phyloP scores from a whole-genome alignment of 108 stramenopile genomes.

The Fistulifera pelliculosa region DNA sequence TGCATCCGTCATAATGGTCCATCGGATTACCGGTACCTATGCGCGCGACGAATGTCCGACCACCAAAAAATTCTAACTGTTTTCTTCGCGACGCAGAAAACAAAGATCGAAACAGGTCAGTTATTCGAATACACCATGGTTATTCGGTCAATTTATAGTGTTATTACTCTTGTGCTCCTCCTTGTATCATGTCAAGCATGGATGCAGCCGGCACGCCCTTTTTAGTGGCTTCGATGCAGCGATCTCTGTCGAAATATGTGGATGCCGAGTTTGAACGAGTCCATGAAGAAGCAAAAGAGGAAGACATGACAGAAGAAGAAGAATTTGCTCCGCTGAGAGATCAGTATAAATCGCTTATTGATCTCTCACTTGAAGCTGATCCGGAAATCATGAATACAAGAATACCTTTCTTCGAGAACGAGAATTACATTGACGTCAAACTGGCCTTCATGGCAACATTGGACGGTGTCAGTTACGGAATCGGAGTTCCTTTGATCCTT shows the following conservation, averaged over 20 bases:
- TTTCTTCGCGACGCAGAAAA: too few relatives aligned
- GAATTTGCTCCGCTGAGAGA: neutral
- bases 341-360: conserved; percentile 18
- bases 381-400: conserved; percentile 23
- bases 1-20: too few relatives aligned
- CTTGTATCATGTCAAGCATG: too few relatives aligned
- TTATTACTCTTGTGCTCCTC: too few relatives aligned
- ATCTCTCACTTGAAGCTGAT: conserved; percentile 28
- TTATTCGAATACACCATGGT: too few relatives aligned
- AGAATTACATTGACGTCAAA: conserved; percentile 34
- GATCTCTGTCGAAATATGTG: conserved; percentile 2
- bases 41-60: too few relatives aligned
- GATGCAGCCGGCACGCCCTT: too few relatives aligned
- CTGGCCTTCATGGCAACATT: conserved; percentile 31
- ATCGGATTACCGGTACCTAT: too few relatives aligned
- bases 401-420: conserved; percentile 26
- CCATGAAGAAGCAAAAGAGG: conserved; percentile 2
- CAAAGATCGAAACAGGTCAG: too few relatives aligned
- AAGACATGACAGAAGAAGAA: neutral
- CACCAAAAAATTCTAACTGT: too few relatives aligned
- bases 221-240: too few relatives aligned
- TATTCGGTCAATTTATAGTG: too few relatives aligned
- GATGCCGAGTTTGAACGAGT: conserved; percentile 23
- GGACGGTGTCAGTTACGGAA: conserved; percentile 32
- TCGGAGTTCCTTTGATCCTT: conserved; percentile 34